Percentiles rank a stretch among this genome's conserved stretches.
Evolutionary conservation across 495 filamentous ascomycete species (phyloP).

Genomic region (Daldinia childiae): DNA sequence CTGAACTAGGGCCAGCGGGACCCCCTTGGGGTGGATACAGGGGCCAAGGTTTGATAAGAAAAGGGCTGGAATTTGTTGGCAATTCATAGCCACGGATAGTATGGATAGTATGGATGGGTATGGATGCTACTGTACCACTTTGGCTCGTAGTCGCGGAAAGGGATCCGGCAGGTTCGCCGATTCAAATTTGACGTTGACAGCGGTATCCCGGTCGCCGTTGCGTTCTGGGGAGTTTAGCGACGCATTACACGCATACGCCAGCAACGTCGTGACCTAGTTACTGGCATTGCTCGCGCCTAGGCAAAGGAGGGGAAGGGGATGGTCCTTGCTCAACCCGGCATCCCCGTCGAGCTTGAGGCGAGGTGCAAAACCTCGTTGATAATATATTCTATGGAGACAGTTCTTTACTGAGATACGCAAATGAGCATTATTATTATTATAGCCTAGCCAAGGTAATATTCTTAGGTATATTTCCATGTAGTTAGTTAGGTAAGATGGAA

Average conservation of each 20-base stretch:
- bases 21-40: slow-evolving; percentile 28
- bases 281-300: slow-evolving; percentile 23
- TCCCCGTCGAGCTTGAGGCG: slow-evolving; percentile 21
- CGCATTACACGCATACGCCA: slow-evolving; percentile 42
- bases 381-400: slow-evolving; percentile 3
- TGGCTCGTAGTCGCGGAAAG: slow-evolving; percentile 32
- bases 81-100: background rate
- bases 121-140: slow-evolving; percentile 34
- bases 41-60: slow-evolving; percentile 34
- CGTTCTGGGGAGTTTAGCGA: slow-evolving; percentile 38
- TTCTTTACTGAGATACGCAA: background rate
- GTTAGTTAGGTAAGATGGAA: background rate
- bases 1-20: slow-evolving; percentile 22
- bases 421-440: background rate
- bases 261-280: slow-evolving; percentile 37
- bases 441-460: background rate
- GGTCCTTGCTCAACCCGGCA: slow-evolving; percentile 19
- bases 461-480: too few species aligned
- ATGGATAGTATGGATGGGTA: slow-evolving; percentile 1
- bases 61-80: slow-evolving; percentile 37
- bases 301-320: slow-evolving; percentile 11
- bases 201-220: slow-evolving; percentile 44
- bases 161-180: slow-evolving; percentile 29
- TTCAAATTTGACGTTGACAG: slow-evolving; percentile 43
- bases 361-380: slow-evolving; percentile 8